phyloP scores from a whole-genome alignment of 1,139 yeast genomes.

The Suhomyces choctaworum region DNA sequence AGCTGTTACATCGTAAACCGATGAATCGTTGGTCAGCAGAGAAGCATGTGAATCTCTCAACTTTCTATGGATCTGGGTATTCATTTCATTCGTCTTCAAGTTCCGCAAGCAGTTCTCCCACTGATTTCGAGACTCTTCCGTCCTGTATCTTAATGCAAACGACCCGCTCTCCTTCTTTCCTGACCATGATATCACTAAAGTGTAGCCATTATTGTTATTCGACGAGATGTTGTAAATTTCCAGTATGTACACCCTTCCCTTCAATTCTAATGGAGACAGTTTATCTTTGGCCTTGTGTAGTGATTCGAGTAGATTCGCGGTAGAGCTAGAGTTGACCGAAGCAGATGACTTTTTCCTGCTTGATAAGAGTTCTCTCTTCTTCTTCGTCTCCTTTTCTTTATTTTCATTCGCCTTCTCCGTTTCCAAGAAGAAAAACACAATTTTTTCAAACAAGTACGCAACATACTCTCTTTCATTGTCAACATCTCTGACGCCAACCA shows the following conservation, averaged over 20 bases:
- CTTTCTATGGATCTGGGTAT: slow-evolving; percentile 38
- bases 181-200: slow-evolving; percentile 72
- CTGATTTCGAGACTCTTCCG: slow-evolving; percentile 68
- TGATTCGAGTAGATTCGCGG: slow-evolving; percentile 40
- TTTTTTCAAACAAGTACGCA: slow-evolving; percentile 84
- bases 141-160: slow-evolving; percentile 65
- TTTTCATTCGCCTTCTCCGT: slow-evolving; percentile 24
- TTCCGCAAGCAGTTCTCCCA: slow-evolving; percentile 64
- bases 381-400: slow-evolving; percentile 29
- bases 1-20: slow-evolving; percentile 26
- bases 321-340: slow-evolving; percentile 33
- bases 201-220: slow-evolving; percentile 46
- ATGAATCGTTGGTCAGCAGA: slow-evolving; percentile 27
- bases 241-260: slow-evolving; percentile 69
- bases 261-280: slow-evolving; percentile 48
- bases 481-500: slow-evolving; percentile 71
- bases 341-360: slow-evolving; percentile 45
- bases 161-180: slow-evolving; percentile 78
- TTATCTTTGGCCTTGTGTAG: slow-evolving; percentile 34
- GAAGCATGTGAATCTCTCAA: slow-evolving; percentile 42
- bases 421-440: slow-evolving; percentile 75
- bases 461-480: slow-evolving; percentile 87
- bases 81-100: slow-evolving; percentile 46
- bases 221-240: slow-evolving; percentile 59
- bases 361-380: slow-evolving; percentile 37